Percentiles rank a stretch among this genome's conserved stretches.
These are phyloP conservation scores for Circinella minor DNA, from an alignment of 371 early-diverging fungal genomes.

Conservation along the genomic window DNA sequence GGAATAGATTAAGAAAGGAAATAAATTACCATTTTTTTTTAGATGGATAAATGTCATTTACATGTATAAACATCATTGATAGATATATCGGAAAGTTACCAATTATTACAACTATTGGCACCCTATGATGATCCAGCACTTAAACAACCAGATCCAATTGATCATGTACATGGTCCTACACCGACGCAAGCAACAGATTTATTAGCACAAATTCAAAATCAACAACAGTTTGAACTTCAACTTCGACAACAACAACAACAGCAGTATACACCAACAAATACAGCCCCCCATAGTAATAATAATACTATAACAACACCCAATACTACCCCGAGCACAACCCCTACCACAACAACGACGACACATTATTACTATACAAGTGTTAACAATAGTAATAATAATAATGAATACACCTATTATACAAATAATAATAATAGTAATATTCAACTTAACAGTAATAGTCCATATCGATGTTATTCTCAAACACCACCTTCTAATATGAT, in stretches of 20 bases:
- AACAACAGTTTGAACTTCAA: slow-evolving; percentile 17
- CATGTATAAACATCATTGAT: background rate
- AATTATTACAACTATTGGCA: slow-evolving; percentile 18
- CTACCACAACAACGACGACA: slow-evolving; percentile 2
- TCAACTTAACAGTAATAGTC: slow-evolving; percentile 3
- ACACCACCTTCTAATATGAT: slow-evolving; percentile 3
- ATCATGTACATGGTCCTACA: slow-evolving; percentile 2
- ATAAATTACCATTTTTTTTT: too few species aligned
- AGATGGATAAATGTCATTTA: too few species aligned
- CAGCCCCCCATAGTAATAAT: too few species aligned
- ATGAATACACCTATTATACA: slow-evolving; percentile 9
- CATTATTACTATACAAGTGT: slow-evolving; percentile 9
- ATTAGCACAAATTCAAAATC: slow-evolving; percentile 11
- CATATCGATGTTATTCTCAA: slow-evolving; percentile 5
- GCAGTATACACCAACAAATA: slow-evolving; percentile 1
- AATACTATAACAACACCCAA: too few species aligned
- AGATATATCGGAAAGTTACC: slow-evolving; percentile 16
- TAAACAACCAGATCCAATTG: slow-evolving; percentile 7
- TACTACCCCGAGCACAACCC: slow-evolving; percentile 6
- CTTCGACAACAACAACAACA: slow-evolving; percentile 19
- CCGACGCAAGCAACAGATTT: slow-evolving; percentile 13
- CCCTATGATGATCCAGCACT: slow-evolving; percentile 14
- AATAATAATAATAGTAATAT: slow-evolving; percentile 13
- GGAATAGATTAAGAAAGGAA: too few species aligned
- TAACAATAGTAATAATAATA: background rate